phyloP scores from a whole-genome alignment of 371 early-diverging fungal genomes.

The Choanephora cucurbitarum region DNA sequence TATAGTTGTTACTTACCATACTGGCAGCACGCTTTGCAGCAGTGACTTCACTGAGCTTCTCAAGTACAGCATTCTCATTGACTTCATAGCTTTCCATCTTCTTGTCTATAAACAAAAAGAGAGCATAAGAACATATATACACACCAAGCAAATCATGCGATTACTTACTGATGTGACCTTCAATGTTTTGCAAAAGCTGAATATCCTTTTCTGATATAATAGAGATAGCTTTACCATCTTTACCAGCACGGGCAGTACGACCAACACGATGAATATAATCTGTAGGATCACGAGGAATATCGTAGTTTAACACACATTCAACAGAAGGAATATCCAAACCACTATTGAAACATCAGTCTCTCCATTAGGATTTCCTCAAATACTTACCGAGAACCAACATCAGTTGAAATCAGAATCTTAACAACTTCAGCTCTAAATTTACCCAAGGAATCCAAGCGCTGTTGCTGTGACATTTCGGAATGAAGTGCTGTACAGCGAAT shows the following conservation, averaged over 20 bases:
- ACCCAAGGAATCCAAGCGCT: conserved; percentile 88
- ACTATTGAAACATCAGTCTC: too few relatives aligned
- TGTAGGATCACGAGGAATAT: conserved; percentile 96
- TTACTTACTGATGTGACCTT: conserved; percentile 69
- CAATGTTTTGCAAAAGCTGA: conserved; percentile 84
- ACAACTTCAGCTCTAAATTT: conserved; percentile 90
- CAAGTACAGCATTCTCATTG: conserved; percentile 79
- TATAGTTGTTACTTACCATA: conserved; percentile 57
- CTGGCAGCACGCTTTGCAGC: conserved; percentile 89
- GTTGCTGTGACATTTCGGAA: conserved; percentile 91
- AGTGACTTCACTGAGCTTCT: conserved; percentile 79
- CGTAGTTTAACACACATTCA: conserved; percentile 94
- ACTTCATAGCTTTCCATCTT: conserved; percentile 79
- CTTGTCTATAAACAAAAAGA: conserved; percentile 58
- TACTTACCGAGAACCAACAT: conserved; percentile 90
- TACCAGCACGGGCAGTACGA: conserved; percentile 97
- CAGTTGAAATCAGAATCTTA: conserved; percentile 92
- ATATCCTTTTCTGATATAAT: conserved; percentile 95
- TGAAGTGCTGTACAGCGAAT: conserved; percentile 91
- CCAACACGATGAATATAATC: conserved; percentile 99
- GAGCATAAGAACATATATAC: too few relatives aligned
- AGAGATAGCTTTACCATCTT: conserved; percentile 90
- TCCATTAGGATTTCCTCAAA: background rate
- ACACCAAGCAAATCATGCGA: too few relatives aligned
- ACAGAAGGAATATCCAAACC: conserved; percentile 99